A percentile compares a stretch with the other conserved stretches of the same genome.
Conservation (phyloP, 345 rosid genomes). For the Heritiera littoralis region DNA sequence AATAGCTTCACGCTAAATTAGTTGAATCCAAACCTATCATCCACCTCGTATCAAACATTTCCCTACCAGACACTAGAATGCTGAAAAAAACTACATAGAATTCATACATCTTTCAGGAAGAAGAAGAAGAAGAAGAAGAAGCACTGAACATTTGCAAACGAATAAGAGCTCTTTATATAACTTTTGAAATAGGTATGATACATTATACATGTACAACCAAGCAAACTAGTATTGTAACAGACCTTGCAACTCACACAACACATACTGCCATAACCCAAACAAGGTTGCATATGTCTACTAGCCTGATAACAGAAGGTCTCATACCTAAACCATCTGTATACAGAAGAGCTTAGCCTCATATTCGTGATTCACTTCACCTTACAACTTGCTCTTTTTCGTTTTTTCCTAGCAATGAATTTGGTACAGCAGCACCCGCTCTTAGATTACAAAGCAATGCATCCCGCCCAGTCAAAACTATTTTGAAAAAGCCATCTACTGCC, state of each 20-base stretch:
- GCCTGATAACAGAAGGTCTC: constrained; percentile 16
- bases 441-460: constrained; percentile 86
- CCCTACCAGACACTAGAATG: neutral
- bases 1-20: neutral
- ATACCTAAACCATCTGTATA: constrained; percentile 29
- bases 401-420: constrained; percentile 35
- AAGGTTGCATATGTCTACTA: constrained; percentile 23
- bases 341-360: constrained; percentile 20
- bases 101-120: neutral
- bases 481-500: constrained; percentile 78
- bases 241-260: constrained; percentile 23
- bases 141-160: neutral
- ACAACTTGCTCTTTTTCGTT: constrained; percentile 33
- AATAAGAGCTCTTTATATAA: constrained; percentile 9
- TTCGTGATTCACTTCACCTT: constrained; percentile 30
- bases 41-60: neutral
- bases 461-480: constrained; percentile 69
- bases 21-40: neutral
- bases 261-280: constrained; percentile 11
- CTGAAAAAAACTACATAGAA: neutral
- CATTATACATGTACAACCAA: constrained; percentile 26
- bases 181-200: constrained; percentile 12
- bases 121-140: too few relatives aligned
- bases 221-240: neutral
- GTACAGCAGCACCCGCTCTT: constrained; percentile 42